A percentile compares a stretch with the other conserved stretches of the same genome.
Evolutionary conservation across 129 eudicot genomes (phyloP).

Genomic region (Helianthus tuberosus): DNA sequence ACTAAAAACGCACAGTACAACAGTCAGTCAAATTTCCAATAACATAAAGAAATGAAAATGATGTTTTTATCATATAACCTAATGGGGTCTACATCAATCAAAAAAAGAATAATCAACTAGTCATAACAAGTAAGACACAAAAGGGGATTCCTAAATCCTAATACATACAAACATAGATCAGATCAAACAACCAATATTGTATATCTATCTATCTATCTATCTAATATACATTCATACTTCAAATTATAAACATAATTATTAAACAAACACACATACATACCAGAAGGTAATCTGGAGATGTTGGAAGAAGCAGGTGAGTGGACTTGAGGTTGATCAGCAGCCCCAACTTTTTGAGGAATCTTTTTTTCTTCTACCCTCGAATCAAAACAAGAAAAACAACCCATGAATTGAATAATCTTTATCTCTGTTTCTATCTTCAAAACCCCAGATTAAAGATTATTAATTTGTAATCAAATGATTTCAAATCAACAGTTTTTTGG

Average conservation of each 20-base stretch:
- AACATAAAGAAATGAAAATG: constrained; percentile 5
- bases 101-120: constrained; percentile 21
- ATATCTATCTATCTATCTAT: neutral
- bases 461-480: constrained; percentile 6
- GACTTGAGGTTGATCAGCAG: constrained; percentile 54
- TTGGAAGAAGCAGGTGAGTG: constrained; percentile 52
- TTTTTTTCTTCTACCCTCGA: constrained; percentile 67
- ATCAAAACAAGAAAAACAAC: constrained; percentile 95
- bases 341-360: constrained; percentile 50
- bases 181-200: constrained; percentile 39
- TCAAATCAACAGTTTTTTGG: too few relatives aligned
- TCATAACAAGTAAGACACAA: neutral
- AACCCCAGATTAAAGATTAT: too few relatives aligned
- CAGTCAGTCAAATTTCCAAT: neutral
- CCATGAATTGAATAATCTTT: constrained; percentile 41
- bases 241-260: neutral
- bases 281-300: constrained; percentile 79
- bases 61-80: constrained; percentile 3
- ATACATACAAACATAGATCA: constrained; percentile 32
- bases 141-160: constrained; percentile 2
- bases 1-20: neutral
- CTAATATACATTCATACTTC: neutral
- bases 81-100: constrained; percentile 41
- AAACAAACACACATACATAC: constrained; percentile 35
- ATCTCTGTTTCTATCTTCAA: too few relatives aligned